Conservation (phyloP, 768 basidiomycete genomes). For the Galerina marginata region DNA sequence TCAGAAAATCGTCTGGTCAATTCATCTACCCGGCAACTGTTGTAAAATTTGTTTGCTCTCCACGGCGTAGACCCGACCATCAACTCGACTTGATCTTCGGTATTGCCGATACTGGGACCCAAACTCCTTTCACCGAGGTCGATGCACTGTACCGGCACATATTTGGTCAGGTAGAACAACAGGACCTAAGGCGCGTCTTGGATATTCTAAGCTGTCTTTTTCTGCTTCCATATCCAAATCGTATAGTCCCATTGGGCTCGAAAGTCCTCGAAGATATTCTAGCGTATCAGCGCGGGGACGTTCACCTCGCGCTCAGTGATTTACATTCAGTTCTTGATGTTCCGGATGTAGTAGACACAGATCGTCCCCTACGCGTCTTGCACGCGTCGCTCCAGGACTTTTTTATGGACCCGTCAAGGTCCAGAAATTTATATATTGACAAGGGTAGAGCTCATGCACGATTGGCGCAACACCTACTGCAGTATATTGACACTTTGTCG, state of each 20-base stretch:
- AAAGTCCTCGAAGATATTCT: slow-evolving; percentile 1
- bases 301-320: not conserved
- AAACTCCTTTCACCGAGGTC: too few species aligned
- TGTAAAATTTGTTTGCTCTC: slow-evolving; percentile 2
- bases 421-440: slow-evolving; percentile 3
- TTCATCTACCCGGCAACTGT: slow-evolving; percentile 16
- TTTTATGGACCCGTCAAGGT: not conserved
- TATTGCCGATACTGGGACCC: too few species aligned
- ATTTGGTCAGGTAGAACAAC: too few species aligned
- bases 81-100: slow-evolving; percentile 5
- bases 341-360: not conserved
- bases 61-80: not conserved
- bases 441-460: too few species aligned
- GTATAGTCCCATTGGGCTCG: not conserved
- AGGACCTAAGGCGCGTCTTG: too few species aligned
- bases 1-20: slow-evolving; percentile 14
- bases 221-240: not conserved
- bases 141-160: too few species aligned
- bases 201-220: not conserved
- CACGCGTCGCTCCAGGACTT: slow-evolving; percentile 9
- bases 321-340: slow-evolving; percentile 3
- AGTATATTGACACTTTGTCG: too few species aligned
- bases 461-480: too few species aligned
- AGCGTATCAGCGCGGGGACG: not conserved
- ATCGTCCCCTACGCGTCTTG: not conserved